Conservation (phyloP, 768 basidiomycete species). For the Dendrothele bispora region DNA sequence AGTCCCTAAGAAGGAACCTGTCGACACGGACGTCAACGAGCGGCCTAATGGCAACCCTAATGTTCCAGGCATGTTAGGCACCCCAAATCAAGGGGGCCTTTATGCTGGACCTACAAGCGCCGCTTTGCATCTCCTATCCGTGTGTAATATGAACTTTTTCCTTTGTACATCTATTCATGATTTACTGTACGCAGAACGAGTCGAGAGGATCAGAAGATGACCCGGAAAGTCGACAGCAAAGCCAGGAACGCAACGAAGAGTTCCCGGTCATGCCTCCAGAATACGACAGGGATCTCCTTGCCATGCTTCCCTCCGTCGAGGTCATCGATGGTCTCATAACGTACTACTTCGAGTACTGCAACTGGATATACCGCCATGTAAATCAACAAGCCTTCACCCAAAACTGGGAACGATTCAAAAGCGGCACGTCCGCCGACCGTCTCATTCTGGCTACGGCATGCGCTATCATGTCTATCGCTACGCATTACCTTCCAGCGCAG, state of each 20-base stretch:
- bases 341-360: constrained; percentile 85
- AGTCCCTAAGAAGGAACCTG: constrained; percentile 53
- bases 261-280: constrained; percentile 45
- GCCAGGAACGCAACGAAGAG: constrained; percentile 48
- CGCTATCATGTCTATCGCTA: constrained; percentile 71
- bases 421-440: constrained; percentile 62
- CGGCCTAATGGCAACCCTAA: constrained; percentile 33
- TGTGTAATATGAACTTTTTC: constrained; percentile 28
- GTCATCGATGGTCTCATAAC: constrained; percentile 71
- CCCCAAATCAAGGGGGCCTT: constrained; percentile 63
- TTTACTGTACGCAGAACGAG: constrained; percentile 32
- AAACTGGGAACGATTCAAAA: constrained; percentile 77
- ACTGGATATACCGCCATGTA: constrained; percentile 84
- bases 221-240: constrained; percentile 49
- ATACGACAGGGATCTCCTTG: constrained; percentile 74
- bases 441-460: constrained; percentile 71
- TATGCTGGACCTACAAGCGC: constrained; percentile 82
- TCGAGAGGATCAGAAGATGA: constrained; percentile 51
- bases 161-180: constrained; percentile 10
- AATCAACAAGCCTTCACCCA: constrained; percentile 59
- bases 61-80: constrained; percentile 67
- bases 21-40: constrained; percentile 46
- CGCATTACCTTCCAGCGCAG: constrained; percentile 67
- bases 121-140: constrained; percentile 66
- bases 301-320: constrained; percentile 61